These are phyloP conservation scores for Rachicladosporium sp. DNA, from an alignment of 2,329 filamentous ascomycete species.

Conservation along the genomic window DNA sequence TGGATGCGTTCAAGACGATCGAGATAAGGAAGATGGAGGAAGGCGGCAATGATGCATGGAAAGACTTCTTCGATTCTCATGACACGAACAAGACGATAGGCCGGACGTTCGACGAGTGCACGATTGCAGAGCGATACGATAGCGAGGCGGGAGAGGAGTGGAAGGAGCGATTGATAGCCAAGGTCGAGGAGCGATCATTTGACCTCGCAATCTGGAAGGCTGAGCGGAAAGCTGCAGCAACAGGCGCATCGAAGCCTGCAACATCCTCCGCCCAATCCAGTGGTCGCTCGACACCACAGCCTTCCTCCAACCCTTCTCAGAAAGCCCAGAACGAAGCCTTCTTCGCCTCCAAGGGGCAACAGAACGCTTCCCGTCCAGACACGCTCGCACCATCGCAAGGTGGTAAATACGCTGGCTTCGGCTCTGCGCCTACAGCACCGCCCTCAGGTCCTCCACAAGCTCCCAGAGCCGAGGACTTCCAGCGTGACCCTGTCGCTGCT, in stretches of 20 bases:
- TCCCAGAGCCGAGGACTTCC: constrained; percentile 73
- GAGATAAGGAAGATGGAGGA: constrained; percentile 91
- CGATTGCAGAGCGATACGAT: constrained; percentile 81
- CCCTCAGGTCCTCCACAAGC: constrained; percentile 32
- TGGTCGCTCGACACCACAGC: constrained; percentile 14
- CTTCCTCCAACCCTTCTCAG: constrained; percentile 15
- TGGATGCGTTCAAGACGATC: constrained; percentile 92
- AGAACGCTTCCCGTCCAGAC: constrained; percentile 66
- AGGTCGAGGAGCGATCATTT: constrained; percentile 80
- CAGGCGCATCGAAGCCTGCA: constrained; percentile 8
- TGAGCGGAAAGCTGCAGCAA: constrained; percentile 23
- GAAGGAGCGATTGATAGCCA: constrained; percentile 78
- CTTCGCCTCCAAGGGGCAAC: constrained; percentile 72
- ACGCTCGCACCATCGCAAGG: constrained; percentile 75
- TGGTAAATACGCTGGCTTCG: constrained; percentile 86
- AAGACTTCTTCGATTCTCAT: constrained; percentile 64
- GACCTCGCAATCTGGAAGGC: constrained; percentile 38
- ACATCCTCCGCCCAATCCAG: constrained; percentile 12
- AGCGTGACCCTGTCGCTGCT: constrained; percentile 79
- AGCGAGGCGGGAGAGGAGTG: constrained; percentile 87
- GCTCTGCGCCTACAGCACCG: constrained; percentile 54
- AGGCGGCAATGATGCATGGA: constrained; percentile 82
- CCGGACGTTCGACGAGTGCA: constrained; percentile 66
- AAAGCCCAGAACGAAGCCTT: constrained; percentile 71
- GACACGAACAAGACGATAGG: constrained; percentile 32